Evolutionary conservation across 129 eudicot species (phyloP).

Genomic region (Pulicaria dysenterica): DNA sequence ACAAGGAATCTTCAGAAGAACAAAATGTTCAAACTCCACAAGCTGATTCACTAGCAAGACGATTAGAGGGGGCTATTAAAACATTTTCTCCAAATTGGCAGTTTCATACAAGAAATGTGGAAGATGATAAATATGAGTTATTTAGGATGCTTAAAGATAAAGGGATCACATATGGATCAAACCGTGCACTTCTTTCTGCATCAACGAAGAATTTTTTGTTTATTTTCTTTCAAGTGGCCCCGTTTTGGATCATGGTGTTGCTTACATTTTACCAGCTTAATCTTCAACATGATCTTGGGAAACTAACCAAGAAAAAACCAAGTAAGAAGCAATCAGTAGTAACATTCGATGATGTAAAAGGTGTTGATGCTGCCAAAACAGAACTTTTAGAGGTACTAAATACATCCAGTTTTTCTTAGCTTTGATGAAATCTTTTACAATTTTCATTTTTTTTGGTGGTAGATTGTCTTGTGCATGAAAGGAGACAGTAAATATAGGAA

Average conservation of each 20-base stretch:
- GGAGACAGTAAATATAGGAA: constrained; percentile 41
- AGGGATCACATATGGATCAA: constrained; percentile 39
- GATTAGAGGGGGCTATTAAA: constrained; percentile 13
- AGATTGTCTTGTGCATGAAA: constrained; percentile 46
- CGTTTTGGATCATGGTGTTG: constrained; percentile 45
- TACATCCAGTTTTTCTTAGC: not conserved
- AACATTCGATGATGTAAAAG: constrained; percentile 47
- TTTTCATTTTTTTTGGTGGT: not conserved
- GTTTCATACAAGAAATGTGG: constrained; percentile 38
- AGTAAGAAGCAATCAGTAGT: constrained; percentile 39
- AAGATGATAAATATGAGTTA: constrained; percentile 41
- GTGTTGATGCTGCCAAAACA: constrained; percentile 44
- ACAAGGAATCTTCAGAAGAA: constrained; percentile 25
- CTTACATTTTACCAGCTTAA: constrained; percentile 42
- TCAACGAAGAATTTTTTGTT: constrained; percentile 33
- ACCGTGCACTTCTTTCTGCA: constrained; percentile 36
- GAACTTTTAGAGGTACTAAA: constrained; percentile 39
- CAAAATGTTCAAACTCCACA: constrained; percentile 18
- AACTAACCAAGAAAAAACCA: constrained; percentile 35
- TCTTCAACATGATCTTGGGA: constrained; percentile 41
- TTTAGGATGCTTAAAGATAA: constrained; percentile 32
- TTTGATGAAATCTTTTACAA: not conserved
- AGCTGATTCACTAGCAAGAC: constrained; percentile 21
- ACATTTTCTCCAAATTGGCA: constrained; percentile 31
- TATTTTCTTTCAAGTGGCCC: constrained; percentile 41